phyloP scores from a whole-genome alignment of 2,329 filamentous ascomycete genomes.

The Metarhizium album region DNA sequence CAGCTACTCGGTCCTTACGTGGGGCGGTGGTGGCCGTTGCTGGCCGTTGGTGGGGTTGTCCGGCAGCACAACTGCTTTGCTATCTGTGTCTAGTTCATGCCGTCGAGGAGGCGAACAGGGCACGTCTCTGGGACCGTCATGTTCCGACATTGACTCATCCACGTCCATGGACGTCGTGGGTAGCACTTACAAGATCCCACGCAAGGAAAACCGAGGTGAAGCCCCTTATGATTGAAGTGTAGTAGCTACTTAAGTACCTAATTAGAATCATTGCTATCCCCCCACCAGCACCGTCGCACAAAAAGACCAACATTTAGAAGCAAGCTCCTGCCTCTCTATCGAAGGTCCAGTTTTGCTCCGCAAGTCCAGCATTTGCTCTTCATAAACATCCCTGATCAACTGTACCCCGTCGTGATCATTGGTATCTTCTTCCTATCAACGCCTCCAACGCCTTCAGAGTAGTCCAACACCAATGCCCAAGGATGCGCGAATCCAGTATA shows the following conservation, averaged over 20 bases:
- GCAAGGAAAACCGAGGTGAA: neutral
- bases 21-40: no score
- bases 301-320: neutral
- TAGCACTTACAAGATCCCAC: neutral
- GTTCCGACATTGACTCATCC: no score
- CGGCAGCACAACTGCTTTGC: no score
- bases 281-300: neutral
- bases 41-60: no score
- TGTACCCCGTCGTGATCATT: constrained; percentile 19
- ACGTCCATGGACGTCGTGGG: no score
- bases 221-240: constrained; percentile 1
- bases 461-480: constrained; percentile 18
- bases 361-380: constrained; percentile 6
- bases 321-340: neutral
- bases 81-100: no score
- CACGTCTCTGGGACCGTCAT: no score
- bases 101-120: no score
- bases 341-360: neutral
- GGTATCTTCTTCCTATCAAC: constrained; percentile 30
- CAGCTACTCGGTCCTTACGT: no score
- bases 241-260: constrained; percentile 6
- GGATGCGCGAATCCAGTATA: constrained; percentile 24
- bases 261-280: constrained; percentile 1
- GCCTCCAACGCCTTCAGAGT: constrained; percentile 24
- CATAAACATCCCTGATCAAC: constrained; percentile 9